phyloP scores from a whole-genome alignment of 768 basidiomycete genomes.

The Mycena rosella region DNA sequence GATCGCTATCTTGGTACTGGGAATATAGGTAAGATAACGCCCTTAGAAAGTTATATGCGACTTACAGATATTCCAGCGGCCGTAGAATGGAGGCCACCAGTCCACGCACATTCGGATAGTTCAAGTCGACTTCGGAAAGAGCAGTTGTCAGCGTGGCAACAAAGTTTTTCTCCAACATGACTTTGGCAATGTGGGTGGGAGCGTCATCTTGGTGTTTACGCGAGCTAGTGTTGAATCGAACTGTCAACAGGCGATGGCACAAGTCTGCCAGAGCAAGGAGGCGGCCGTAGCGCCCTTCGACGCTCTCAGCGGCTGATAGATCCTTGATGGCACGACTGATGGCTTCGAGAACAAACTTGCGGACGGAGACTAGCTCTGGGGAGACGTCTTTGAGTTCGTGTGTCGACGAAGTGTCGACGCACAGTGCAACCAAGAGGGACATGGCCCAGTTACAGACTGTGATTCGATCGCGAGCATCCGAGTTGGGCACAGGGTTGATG shows the following conservation, averaged over 20 bases:
- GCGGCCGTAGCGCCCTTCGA: conserved; percentile 88
- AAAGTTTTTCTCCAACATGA: conserved; percentile 99
- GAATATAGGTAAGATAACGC: conserved; percentile 33
- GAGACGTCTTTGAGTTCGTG: conserved; percentile 83
- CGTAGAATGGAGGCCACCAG: conserved; percentile 90
- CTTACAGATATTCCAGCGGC: conserved; percentile 91
- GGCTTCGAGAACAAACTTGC: conserved; percentile 92
- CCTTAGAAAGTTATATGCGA: conserved; percentile 13
- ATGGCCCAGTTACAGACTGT: conserved; percentile 87
- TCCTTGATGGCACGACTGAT: conserved; percentile 92
- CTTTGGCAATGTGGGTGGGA: conserved; percentile 94
- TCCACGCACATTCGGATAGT: conserved; percentile 91
- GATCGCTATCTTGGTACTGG: conserved; percentile 95
- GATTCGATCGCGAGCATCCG: conserved; percentile 67
- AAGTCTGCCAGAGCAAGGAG: conserved; percentile 89
- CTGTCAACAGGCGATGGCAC: conserved; percentile 87
- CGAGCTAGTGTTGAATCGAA: conserved; percentile 72
- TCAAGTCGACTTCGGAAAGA: conserved; percentile 93
- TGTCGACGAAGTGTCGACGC: conserved; percentile 80
- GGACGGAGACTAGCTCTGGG: conserved; percentile 85
- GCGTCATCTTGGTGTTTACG: conserved; percentile 76
- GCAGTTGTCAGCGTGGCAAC: conserved; percentile 90
- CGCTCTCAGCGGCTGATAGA: conserved; percentile 63
- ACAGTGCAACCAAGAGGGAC: conserved; percentile 93
- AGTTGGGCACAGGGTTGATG: conserved; percentile 71